These are phyloP conservation scores for Amphirosellinia nigrospora DNA, from an alignment of 495 filamentous ascomycete genomes.

Conservation along the genomic window DNA sequence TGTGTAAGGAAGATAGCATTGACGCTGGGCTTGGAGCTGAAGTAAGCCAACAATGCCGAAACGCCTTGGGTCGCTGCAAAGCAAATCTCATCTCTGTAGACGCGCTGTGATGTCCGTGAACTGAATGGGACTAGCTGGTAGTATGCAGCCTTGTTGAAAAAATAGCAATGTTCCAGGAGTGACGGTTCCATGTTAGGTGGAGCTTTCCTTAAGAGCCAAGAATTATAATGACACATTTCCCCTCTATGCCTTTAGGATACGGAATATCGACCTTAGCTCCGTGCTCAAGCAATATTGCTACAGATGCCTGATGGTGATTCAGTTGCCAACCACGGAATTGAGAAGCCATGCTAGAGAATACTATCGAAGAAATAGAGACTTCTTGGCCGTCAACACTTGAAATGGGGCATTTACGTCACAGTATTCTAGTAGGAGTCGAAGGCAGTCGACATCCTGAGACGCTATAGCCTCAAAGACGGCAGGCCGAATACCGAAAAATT, in stretches of 20 bases:
- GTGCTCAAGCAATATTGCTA: background rate
- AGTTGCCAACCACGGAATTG: background rate
- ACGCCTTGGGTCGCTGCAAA: background rate
- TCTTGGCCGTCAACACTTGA: background rate
- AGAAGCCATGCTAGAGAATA: background rate
- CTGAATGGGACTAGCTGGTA: background rate
- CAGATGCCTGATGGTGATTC: background rate
- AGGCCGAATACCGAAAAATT: background rate
- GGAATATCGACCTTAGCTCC: background rate
- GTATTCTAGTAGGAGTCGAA: conserved; percentile 3
- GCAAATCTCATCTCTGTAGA: background rate
- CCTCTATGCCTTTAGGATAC: background rate
- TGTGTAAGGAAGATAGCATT: background rate
- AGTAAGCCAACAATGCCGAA: background rate
- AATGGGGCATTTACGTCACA: conserved; percentile 24
- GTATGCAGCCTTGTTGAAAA: background rate
- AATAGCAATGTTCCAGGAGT: background rate
- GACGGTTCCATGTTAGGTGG: background rate
- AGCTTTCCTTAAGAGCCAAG: too few species aligned
- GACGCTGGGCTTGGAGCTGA: background rate
- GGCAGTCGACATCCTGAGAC: conserved; percentile 21
- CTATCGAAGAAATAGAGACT: background rate
- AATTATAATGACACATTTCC: too few species aligned
- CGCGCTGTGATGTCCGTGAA: background rate
- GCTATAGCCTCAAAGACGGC: conserved; percentile 27